These are phyloP conservation scores for Metschnikowia similis DNA, from an alignment of 805 yeast species.

Conservation along the genomic window DNA sequence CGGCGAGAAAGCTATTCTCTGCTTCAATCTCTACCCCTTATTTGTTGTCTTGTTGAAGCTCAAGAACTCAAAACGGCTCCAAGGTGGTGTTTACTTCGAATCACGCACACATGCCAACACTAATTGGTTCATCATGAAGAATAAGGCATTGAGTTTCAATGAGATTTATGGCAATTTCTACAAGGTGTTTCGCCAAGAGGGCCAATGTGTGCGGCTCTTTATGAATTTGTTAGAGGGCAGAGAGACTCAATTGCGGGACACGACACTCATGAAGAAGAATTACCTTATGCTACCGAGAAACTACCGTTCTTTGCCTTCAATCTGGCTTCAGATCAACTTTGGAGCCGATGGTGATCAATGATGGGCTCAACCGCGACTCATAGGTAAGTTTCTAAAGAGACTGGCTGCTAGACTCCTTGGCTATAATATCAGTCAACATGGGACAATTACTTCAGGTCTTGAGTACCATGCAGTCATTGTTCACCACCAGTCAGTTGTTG, in stretches of 20 bases:
- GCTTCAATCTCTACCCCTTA: conserved; percentile 79
- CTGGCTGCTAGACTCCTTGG: no score
- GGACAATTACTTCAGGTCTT: no score
- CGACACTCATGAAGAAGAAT: conserved; percentile 12
- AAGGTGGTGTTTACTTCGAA: conserved; percentile 46
- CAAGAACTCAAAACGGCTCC: conserved; percentile 68
- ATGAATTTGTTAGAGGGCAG: conserved; percentile 14
- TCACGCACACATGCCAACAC: conserved; percentile 14
- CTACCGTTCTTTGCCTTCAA: not conserved
- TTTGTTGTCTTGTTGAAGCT: conserved; percentile 75
- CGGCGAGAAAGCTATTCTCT: conserved; percentile 57
- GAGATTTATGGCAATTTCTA: conserved; percentile 33
- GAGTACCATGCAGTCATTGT: no score
- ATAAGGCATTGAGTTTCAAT: conserved; percentile 34
- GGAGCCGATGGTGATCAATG: not conserved
- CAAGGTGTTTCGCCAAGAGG: conserved; percentile 16
- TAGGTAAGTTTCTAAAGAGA: not conserved
- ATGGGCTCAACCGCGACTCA: not conserved
- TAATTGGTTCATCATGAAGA: conserved; percentile 28
- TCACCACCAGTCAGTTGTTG: no score
- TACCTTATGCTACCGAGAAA: conserved; percentile 17
- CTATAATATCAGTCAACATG: no score
- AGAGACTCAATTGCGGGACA: conserved; percentile 11
- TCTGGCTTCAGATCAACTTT: not conserved
- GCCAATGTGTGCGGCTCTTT: conserved; percentile 12